Evolutionary conservation across 768 basidiomycete genomes (phyloP).

Genomic region (Hemileccinum impolitum): DNA sequence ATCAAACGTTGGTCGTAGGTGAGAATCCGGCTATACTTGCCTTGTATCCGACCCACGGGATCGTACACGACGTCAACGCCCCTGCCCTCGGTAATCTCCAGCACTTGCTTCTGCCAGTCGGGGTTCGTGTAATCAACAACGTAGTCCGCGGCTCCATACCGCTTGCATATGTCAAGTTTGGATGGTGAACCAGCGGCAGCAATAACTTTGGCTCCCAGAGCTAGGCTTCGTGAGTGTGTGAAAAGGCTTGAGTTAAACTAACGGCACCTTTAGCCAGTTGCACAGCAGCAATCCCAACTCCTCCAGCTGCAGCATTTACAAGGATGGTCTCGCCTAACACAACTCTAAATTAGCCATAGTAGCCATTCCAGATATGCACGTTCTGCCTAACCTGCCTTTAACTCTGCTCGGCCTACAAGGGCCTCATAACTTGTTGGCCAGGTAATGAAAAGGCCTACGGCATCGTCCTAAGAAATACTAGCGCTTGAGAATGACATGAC

Average conservation of each 20-base stretch:
- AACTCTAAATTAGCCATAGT: constrained; percentile 5
- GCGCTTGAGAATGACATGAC: constrained; percentile 14
- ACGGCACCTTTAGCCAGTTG: constrained; percentile 84
- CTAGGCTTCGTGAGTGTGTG: constrained; percentile 36
- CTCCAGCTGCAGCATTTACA: constrained; percentile 93
- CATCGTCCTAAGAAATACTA: constrained; percentile 1
- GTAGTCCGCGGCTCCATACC: constrained; percentile 79
- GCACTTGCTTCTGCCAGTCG: constrained; percentile 89
- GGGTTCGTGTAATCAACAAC: constrained; percentile 72
- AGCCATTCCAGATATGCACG: background rate
- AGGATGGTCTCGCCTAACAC: constrained; percentile 81
- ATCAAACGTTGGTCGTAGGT: background rate
- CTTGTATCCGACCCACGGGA: constrained; percentile 77
- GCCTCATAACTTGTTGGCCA: constrained; percentile 95
- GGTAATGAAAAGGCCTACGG: constrained; percentile 72
- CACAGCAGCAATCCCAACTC: constrained; percentile 88
- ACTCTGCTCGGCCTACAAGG: constrained; percentile 76
- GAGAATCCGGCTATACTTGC: constrained; percentile 29
- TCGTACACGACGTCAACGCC: constrained; percentile 89
- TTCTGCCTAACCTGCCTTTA: constrained; percentile 61
- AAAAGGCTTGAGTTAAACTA: background rate
- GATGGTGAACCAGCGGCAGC: constrained; percentile 80
- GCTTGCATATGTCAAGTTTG: constrained; percentile 78
- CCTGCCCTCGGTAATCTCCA: constrained; percentile 75
- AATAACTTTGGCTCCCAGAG: constrained; percentile 89